Conservation (phyloP, 148 eudicot genomes). For the Cornus florida region DNA sequence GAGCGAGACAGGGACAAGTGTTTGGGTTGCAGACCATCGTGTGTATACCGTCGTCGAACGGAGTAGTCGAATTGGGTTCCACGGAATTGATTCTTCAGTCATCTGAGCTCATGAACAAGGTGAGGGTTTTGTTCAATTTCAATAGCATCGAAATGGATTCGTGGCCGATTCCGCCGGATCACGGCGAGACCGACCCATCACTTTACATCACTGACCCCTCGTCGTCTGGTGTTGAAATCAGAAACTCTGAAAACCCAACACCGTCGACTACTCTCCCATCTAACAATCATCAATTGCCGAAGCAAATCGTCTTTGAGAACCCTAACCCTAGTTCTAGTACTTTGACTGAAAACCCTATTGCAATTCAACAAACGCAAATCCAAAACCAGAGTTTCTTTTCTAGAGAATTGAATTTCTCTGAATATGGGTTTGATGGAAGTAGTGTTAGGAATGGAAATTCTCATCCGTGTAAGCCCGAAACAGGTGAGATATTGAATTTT, state of each 20-base stretch:
- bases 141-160: constrained; percentile 13
- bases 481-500: constrained; percentile 67
- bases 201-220: constrained; percentile 71
- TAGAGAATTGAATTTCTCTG: constrained; percentile 66
- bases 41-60: constrained; percentile 49
- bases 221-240: constrained; percentile 14
- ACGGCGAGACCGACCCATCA: constrained; percentile 64
- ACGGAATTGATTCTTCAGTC: constrained; percentile 51
- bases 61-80: constrained; percentile 75
- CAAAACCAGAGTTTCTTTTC: constrained; percentile 31
- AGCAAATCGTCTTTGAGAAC: constrained; percentile 30
- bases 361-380: constrained; percentile 16
- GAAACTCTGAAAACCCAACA: constrained; percentile 7
- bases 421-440: constrained; percentile 37
- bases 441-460: constrained; percentile 34
- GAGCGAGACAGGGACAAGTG: constrained; percentile 50
- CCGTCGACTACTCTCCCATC: neutral
- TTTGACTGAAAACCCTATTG: constrained; percentile 31
- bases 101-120: constrained; percentile 49
- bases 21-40: constrained; percentile 73
- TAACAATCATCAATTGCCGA: constrained; percentile 17
- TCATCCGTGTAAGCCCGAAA: constrained; percentile 51
- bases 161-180: constrained; percentile 14
- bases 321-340: constrained; percentile 23
- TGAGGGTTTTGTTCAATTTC: constrained; percentile 46